Conservation (phyloP, 2,329 filamentous ascomycete species). For the Dactylonectria estremocensis region DNA sequence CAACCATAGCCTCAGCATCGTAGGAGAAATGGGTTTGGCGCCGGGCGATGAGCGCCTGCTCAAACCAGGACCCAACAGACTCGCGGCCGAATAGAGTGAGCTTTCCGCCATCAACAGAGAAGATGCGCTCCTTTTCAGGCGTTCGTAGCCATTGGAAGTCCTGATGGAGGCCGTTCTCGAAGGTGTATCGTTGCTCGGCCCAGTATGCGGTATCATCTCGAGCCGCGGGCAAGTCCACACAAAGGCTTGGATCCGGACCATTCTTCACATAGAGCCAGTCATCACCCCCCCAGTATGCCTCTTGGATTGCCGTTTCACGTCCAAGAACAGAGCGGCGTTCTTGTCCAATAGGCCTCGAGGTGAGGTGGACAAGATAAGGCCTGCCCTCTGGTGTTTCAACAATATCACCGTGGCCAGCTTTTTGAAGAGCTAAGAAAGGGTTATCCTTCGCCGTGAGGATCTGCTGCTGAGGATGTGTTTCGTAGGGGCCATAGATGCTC, state of each 20-base stretch:
- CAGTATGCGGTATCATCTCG: slow-evolving; percentile 66
- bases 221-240: slow-evolving; percentile 65
- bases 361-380: slow-evolving; percentile 69
- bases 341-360: slow-evolving; percentile 66
- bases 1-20: slow-evolving; percentile 70
- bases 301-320: slow-evolving; percentile 71
- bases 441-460: slow-evolving; percentile 69
- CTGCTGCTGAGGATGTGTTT: slow-evolving; percentile 70
- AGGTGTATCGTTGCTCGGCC: slow-evolving; percentile 64
- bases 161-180: slow-evolving; percentile 60
- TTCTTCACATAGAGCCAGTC: slow-evolving; percentile 76
- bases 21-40: slow-evolving; percentile 74
- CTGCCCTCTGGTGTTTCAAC: slow-evolving; percentile 68
- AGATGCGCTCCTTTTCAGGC: slow-evolving; percentile 69
- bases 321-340: slow-evolving; percentile 68
- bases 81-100: slow-evolving; percentile 67
- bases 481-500: slow-evolving; percentile 73
- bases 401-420: slow-evolving; percentile 68
- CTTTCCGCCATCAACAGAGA: slow-evolving; percentile 55
- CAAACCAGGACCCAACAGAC: slow-evolving; percentile 71
- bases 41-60: slow-evolving; percentile 69
- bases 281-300: slow-evolving; percentile 71
- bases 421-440: slow-evolving; percentile 64
- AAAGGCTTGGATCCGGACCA: slow-evolving; percentile 68
- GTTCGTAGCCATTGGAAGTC: slow-evolving; percentile 74